These are phyloP conservation scores for Neopestalotiopsis sp. DNA, from an alignment of 2,329 filamentous ascomycete genomes.

Conservation along the genomic window DNA sequence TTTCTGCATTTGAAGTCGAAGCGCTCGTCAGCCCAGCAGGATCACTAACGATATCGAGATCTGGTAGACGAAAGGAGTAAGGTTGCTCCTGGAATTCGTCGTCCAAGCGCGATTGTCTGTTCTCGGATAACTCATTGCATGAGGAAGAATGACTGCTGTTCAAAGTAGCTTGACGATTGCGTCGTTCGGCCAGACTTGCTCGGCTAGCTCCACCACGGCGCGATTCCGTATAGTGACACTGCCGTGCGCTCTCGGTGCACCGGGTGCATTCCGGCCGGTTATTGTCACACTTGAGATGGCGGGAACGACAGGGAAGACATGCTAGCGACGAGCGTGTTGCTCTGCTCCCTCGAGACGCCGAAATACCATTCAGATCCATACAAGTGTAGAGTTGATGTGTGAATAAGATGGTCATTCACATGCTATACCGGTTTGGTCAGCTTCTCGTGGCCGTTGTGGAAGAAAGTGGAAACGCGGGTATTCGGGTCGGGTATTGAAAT, in stretches of 20 bases:
- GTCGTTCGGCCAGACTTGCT: conserved; percentile 32
- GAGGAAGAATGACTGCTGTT: conserved; percentile 20
- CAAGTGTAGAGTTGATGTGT: not conserved
- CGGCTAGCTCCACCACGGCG: conserved; percentile 49
- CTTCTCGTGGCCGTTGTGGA: not conserved
- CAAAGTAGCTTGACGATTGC: conserved; percentile 31
- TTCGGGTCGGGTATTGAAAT: conserved; percentile 8
- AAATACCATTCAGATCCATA: not conserved
- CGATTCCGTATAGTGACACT: conserved; percentile 57
- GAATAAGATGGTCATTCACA: not conserved
- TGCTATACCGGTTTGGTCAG: not conserved
- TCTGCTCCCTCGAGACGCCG: not conserved
- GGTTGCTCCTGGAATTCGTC: not conserved
- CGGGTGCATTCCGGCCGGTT: conserved; percentile 50
- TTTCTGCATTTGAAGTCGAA: not conserved
- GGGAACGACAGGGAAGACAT: conserved; percentile 55
- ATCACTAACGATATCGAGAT: not conserved
- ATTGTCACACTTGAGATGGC: conserved; percentile 59
- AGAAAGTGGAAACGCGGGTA: conserved; percentile 5
- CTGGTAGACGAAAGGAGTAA: not conserved
- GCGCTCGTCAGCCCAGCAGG: not conserved
- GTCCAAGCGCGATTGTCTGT: not conserved
- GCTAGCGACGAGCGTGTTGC: conserved; percentile 43
- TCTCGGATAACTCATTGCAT: not conserved
- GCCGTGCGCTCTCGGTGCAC: conserved; percentile 46